Percentiles rank a stretch among this genome's conserved stretches.
These are phyloP conservation scores for Plasmodium berghei DNA, from an alignment of 169 alveolate species.

Conservation along the genomic window DNA sequence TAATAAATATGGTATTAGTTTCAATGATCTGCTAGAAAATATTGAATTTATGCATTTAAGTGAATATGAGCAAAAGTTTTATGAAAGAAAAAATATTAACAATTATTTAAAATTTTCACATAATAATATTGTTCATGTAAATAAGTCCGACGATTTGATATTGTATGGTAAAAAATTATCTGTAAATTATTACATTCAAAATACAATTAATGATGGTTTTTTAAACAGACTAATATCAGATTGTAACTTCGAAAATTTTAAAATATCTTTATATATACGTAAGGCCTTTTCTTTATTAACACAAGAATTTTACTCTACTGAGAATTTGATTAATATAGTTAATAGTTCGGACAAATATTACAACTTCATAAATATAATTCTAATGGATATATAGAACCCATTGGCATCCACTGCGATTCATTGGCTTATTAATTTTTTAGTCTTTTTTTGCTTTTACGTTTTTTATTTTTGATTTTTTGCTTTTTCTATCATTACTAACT, in stretches of 20 bases:
- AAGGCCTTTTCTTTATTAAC: slow-evolving; percentile 60
- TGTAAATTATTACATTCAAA: slow-evolving; percentile 47
- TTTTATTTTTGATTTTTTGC: neutral
- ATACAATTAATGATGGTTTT: slow-evolving; percentile 29
- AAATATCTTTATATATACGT: slow-evolving; percentile 37
- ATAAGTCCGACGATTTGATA: slow-evolving; percentile 43
- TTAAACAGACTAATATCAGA: slow-evolving; percentile 47
- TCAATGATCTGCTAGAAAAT: slow-evolving; percentile 45
- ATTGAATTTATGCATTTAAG: slow-evolving; percentile 68
- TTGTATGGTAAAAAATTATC: slow-evolving; percentile 55
- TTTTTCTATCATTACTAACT: too few relatives aligned
- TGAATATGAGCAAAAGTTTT: slow-evolving; percentile 68
- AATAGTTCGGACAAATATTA: slow-evolving; percentile 66
- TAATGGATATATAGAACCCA: slow-evolving; percentile 33
- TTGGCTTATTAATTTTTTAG: neutral
- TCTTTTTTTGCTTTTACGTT: slow-evolving; percentile 7
- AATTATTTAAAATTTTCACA: slow-evolving; percentile 27
- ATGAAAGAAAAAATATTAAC: slow-evolving; percentile 29
- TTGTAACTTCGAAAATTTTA: slow-evolving; percentile 36
- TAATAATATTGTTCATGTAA: slow-evolving; percentile 44
- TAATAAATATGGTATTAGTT: slow-evolving; percentile 24
- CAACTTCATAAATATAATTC: slow-evolving; percentile 53
- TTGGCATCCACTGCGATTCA: neutral
- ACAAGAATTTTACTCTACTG: slow-evolving; percentile 36
- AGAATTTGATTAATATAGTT: slow-evolving; percentile 34